Conservation (phyloP, 208 protist species). For the Trichomonas gallinae region DNA sequence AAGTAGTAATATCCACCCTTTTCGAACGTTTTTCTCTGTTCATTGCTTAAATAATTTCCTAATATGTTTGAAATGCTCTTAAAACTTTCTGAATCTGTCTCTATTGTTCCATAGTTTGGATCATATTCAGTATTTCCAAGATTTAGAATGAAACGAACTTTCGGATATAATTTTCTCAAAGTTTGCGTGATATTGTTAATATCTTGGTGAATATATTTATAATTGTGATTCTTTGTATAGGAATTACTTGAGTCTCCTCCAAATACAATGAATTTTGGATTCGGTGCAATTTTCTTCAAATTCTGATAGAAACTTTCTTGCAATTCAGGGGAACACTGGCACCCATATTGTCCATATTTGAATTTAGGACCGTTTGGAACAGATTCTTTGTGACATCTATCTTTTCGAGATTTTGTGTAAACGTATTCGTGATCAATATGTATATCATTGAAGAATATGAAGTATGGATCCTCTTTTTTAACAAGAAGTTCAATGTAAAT, state of each 20-base stretch:
- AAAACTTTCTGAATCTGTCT: background rate
- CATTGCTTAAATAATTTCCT: background rate
- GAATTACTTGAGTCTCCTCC: background rate
- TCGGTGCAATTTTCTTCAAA: background rate
- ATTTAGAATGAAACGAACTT: background rate
- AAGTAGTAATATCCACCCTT: background rate
- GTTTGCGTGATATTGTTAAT: background rate
- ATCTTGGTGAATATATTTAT: background rate
- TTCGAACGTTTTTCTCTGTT: background rate
- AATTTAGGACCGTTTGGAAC: background rate
- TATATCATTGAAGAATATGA: background rate
- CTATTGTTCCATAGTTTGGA: background rate
- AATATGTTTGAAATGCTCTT: background rate
- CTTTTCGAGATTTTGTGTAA: background rate
- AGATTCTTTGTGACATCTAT: background rate
- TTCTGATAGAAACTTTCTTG: background rate
- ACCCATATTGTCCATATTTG: background rate
- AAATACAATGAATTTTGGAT: background rate
- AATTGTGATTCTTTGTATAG: background rate
- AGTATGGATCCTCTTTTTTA: background rate
- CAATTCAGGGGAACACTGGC: background rate
- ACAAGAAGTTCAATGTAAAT: background rate
- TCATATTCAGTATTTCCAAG: background rate
- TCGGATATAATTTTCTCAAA: background rate
- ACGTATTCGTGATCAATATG: background rate